Evolutionary conservation across 148 eudicot genomes (phyloP), one percentile per base, ranked within the genome.

Genomic region (Fagopyrum esculentum): DNA sequence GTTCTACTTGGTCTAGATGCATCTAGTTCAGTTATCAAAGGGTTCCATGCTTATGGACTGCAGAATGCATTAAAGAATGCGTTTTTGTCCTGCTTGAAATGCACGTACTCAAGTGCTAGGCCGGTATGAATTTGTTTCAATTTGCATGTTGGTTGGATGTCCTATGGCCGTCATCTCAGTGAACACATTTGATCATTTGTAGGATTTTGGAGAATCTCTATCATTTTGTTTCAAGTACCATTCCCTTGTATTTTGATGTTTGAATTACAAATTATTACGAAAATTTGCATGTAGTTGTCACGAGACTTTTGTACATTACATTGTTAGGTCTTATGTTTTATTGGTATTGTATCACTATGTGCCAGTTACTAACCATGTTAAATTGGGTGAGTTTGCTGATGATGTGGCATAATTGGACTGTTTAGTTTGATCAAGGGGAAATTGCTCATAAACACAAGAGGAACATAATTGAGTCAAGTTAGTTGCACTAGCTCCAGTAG

Each of bases 1-100:
- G 97, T 92, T 72, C 86, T 95, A 75, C 88, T 95, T 84, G 87
- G 97, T 76, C 73, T 95, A 76, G 94, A 92, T 83, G 92, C 86
- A 71, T 87, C 99, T 57, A 86, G 82, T 78, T 92, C 84, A 72
- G 82, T 76, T 46, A 80, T 84, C 63, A 86, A 86, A 80, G 89
- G 87, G 60, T 75, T 88, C 80, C 89, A 82, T 80, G 86, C 84
- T 79, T 85, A 84, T 76, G 99, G 94, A 79, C 87, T 85, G 71
- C 87, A 86, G 77, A 87, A 79, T 87, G 89, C 97, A 78, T 82
- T 95, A 77, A 95, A 89, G 85, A 95, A 86, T 74, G 94, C 98
- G 45, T 95, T 87, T 78, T 78, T 90, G 43, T 89, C 90, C 73
- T 95, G 97, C 83, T 85, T 95, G 87, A 86, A 85, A 73, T 92